Percentiles rank a stretch among this genome's conserved stretches.
Evolutionary conservation across 768 basidiomycete species (phyloP).

Genomic region (Boletus tomentosulus): DNA sequence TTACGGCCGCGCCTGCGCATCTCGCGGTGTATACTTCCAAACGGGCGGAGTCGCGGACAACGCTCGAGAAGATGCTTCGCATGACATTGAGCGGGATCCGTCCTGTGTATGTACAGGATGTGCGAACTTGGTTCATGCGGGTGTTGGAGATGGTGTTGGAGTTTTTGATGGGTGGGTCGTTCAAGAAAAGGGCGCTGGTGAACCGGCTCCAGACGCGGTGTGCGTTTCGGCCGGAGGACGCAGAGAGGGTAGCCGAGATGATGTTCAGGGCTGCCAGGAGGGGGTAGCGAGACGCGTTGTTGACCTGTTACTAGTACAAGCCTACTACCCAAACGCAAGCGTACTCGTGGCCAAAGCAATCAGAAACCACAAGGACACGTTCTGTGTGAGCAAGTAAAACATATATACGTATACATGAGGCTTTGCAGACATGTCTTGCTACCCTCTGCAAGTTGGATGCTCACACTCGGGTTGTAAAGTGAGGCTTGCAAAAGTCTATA

Average conservation of each 20-base stretch:
- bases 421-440: no score
- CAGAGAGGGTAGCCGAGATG: not conserved
- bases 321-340: no score
- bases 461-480: no score
- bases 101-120: not conserved
- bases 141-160: not conserved
- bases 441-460: no score
- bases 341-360: no score
- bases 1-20: not conserved
- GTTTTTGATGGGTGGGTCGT: not conserved
- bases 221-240: not conserved
- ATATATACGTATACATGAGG: no score
- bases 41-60: not conserved
- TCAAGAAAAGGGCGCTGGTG: not conserved
- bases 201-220: not conserved
- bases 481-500: no score
- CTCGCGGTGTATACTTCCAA: not conserved
- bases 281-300: no score
- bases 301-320: no score
- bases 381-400: no score
- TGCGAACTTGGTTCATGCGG: not conserved
- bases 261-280: not conserved
- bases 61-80: not conserved
- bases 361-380: no score
- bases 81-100: not conserved